These are phyloP conservation scores for Solidago caesia DNA, from an alignment of 129 eudicot genomes.

Conservation along the genomic window DNA sequence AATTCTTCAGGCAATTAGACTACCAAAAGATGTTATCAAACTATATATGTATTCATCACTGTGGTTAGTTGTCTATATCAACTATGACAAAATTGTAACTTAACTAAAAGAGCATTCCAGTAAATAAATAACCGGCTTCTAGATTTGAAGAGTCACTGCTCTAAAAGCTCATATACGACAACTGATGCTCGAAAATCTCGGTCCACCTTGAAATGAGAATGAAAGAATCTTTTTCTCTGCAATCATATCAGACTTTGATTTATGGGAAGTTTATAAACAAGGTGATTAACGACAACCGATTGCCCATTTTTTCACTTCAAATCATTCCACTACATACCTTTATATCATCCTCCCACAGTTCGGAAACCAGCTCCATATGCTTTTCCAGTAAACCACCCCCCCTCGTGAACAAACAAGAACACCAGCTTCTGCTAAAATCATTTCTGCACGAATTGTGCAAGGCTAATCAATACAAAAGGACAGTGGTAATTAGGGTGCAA, in stretches of 20 bases:
- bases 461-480: not conserved
- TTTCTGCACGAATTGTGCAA: conserved; percentile 35
- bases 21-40: too few species aligned
- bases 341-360: too few species aligned
- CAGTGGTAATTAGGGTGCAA: not conserved
- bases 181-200: conserved; percentile 85
- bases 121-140: conserved; percentile 1
- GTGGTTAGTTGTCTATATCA: not conserved
- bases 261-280: not conserved
- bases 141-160: conserved; percentile 29
- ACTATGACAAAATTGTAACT: not conserved
- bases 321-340: too few species aligned
- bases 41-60: too few species aligned
- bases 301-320: too few species aligned
- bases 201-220: conserved; percentile 95
- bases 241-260: conserved; percentile 14
- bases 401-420: conserved; percentile 95
- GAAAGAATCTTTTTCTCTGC: conserved; percentile 77
- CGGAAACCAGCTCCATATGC: conserved; percentile 91
- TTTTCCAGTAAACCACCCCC: conserved; percentile 91
- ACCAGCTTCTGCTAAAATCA: conserved; percentile 37
- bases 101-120: not conserved
- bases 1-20: conserved; percentile 10
- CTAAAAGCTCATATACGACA: conserved; percentile 52
- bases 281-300: too few species aligned